phyloP scores from a whole-genome alignment of 345 rosid genomes.

The Syzygium aromaticum region DNA sequence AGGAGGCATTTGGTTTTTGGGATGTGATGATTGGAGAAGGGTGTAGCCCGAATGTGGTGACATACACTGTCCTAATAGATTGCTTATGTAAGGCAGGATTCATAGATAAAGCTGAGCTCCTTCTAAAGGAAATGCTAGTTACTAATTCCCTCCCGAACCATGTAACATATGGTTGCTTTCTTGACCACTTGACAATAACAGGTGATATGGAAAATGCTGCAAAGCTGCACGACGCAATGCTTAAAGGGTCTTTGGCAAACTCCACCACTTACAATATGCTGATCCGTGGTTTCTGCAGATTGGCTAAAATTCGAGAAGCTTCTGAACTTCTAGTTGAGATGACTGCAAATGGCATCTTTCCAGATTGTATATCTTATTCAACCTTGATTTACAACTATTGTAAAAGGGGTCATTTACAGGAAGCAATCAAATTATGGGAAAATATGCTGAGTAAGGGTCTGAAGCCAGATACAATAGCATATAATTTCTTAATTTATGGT shows the following conservation, averaged over 20 bases:
- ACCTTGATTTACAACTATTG: slow-evolving; percentile 69
- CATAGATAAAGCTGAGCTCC: slow-evolving; percentile 54
- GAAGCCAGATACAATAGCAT: slow-evolving; percentile 65
- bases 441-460: slow-evolving; percentile 54
- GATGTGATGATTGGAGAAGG: slow-evolving; percentile 76
- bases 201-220: slow-evolving; percentile 69
- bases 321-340: slow-evolving; percentile 42
- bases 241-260: slow-evolving; percentile 58
- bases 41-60: slow-evolving; percentile 61
- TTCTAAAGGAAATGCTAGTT: slow-evolving; percentile 48
- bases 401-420: slow-evolving; percentile 37
- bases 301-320: slow-evolving; percentile 66
- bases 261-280: slow-evolving; percentile 67
- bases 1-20: slow-evolving; percentile 59
- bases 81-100: slow-evolving; percentile 78
- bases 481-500: slow-evolving; percentile 55
- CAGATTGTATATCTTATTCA: slow-evolving; percentile 83
- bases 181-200: slow-evolving; percentile 50
- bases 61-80: slow-evolving; percentile 75
- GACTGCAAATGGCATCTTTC: slow-evolving; percentile 44
- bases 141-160: slow-evolving; percentile 52
- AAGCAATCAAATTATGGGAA: slow-evolving; percentile 66
- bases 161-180: slow-evolving; percentile 72
- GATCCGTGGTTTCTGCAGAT: slow-evolving; percentile 67
- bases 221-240: slow-evolving; percentile 54